Evolutionary conservation across 176 grass and related monocot species (phyloP).

Genomic region (Neostapfia colusana): DNA sequence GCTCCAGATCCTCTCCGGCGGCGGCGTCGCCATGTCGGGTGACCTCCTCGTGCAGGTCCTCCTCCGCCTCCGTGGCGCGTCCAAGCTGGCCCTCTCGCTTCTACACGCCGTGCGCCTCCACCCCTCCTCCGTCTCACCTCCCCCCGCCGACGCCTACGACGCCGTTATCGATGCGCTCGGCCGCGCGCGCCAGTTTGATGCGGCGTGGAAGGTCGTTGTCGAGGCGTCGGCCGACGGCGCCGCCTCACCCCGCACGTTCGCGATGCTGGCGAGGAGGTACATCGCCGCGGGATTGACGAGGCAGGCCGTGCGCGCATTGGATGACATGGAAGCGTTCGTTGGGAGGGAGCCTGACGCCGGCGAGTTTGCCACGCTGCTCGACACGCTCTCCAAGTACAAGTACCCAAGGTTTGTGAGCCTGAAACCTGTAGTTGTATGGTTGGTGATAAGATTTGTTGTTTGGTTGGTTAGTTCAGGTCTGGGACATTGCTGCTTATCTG

Average conservation of each 20-base stretch:
- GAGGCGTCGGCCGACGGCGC: conserved; percentile 61
- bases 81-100: conserved; percentile 68
- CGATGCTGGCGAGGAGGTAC: conserved; percentile 66
- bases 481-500: not conserved
- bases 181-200: conserved; percentile 70
- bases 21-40: conserved; percentile 41
- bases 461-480: not conserved
- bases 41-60: conserved; percentile 68
- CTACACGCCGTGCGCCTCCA: conserved; percentile 66
- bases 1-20: conserved; percentile 56
- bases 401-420: conserved; percentile 63
- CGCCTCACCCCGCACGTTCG: conserved; percentile 66
- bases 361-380: conserved; percentile 77
- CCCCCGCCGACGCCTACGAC: conserved; percentile 57
- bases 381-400: conserved; percentile 94
- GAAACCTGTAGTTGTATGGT: not conserved
- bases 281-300: conserved; percentile 74
- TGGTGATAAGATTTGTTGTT: conserved; percentile 3
- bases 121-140: conserved; percentile 8
- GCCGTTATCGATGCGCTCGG: conserved; percentile 64
- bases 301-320: conserved; percentile 76
- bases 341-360: conserved; percentile 66
- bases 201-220: conserved; percentile 64
- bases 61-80: conserved; percentile 75
- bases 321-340: conserved; percentile 95